Percentiles rank a stretch among this genome's conserved stretches.
These are phyloP conservation scores for Oryza meridionalis DNA, from an alignment of 176 grass and related monocot genomes.

Conservation along the genomic window DNA sequence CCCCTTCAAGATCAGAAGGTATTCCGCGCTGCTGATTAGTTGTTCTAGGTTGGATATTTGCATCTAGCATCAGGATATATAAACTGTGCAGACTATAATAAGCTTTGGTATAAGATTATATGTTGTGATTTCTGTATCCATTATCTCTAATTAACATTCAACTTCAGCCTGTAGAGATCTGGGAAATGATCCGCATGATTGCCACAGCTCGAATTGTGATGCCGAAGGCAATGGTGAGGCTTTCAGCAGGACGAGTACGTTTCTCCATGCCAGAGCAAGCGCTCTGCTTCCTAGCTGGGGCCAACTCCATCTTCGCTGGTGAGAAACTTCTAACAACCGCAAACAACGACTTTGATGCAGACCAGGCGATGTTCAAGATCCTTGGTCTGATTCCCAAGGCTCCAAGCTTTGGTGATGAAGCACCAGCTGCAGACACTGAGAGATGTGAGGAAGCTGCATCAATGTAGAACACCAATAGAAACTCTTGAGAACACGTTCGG, in stretches of 20 bases:
- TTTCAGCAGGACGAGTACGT: conserved; percentile 85
- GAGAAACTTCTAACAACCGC: conserved; percentile 81
- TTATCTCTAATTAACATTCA: conserved; percentile 30
- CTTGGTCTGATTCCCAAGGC: conserved; percentile 84
- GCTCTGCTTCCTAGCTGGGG: conserved; percentile 87
- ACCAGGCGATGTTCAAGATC: conserved; percentile 95
- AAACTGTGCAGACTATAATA: background rate
- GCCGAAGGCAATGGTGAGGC: conserved; percentile 95
- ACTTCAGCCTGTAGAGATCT: conserved; percentile 87
- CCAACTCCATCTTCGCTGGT: conserved; percentile 90
- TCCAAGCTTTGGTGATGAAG: conserved; percentile 61
- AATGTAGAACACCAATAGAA: conserved; percentile 33
- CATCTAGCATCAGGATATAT: background rate
- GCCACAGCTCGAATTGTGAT: conserved; percentile 86
- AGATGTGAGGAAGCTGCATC: conserved; percentile 53
- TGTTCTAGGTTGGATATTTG: background rate
- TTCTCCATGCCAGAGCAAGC: conserved; percentile 96
- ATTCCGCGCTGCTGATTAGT: too few relatives aligned
- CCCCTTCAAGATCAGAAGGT: conserved; percentile 96
- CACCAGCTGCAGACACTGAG: background rate
- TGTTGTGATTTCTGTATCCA: background rate
- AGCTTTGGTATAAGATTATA: conserved; percentile 5
- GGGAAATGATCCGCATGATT: conserved; percentile 99
- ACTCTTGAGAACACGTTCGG: background rate
- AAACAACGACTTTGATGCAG: conserved; percentile 83